Evolutionary conservation across 768 basidiomycete genomes (phyloP).

Genomic region (Pulveroboletus sp.): DNA sequence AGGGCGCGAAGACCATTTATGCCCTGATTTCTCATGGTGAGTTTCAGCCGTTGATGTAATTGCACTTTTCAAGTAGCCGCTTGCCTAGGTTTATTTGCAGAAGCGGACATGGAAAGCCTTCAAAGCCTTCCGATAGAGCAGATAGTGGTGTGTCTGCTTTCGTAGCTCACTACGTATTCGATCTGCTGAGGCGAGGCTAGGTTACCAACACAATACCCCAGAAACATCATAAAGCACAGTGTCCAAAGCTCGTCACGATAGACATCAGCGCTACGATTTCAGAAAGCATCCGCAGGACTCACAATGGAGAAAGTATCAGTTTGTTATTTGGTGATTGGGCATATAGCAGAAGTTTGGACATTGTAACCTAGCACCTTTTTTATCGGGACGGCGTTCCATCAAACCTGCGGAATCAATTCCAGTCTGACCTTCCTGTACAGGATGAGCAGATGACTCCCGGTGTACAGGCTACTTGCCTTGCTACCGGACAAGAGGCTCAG

Average conservation of each 20-base stretch:
- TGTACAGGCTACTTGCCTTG: too few species aligned
- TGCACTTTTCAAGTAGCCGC: conserved; percentile 4
- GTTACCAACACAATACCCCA: conserved; percentile 97
- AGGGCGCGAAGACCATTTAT: conserved; percentile 82
- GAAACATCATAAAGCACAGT: conserved; percentile 52
- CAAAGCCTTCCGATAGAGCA: conserved; percentile 72
- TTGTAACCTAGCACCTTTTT: conserved; percentile 14
- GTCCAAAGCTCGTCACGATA: conserved; percentile 79
- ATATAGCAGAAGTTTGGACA: conserved; percentile 36
- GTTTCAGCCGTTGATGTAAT: conserved; percentile 12
- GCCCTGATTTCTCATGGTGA: conserved; percentile 90
- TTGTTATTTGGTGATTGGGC: conserved; percentile 83
- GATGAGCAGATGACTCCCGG: too few species aligned
- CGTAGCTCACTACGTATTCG: not conserved
- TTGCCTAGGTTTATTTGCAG: conserved; percentile 68
- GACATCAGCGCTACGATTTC: conserved; percentile 91
- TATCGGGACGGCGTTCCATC: not conserved
- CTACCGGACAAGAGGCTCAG: too few species aligned
- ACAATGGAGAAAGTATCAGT: conserved; percentile 92
- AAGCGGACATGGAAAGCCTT: conserved; percentile 63
- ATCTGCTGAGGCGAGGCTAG: conserved; percentile 33
- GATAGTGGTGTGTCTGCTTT: conserved; percentile 62
- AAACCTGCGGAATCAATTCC: not conserved
- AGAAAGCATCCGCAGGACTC: conserved; percentile 92
- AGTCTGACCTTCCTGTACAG: not conserved